Evolutionary conservation across 768 basidiomycete genomes (phyloP), one percentile per base, ranked within the genome.

Genomic region (Cystobasidium ongulense): DNA sequence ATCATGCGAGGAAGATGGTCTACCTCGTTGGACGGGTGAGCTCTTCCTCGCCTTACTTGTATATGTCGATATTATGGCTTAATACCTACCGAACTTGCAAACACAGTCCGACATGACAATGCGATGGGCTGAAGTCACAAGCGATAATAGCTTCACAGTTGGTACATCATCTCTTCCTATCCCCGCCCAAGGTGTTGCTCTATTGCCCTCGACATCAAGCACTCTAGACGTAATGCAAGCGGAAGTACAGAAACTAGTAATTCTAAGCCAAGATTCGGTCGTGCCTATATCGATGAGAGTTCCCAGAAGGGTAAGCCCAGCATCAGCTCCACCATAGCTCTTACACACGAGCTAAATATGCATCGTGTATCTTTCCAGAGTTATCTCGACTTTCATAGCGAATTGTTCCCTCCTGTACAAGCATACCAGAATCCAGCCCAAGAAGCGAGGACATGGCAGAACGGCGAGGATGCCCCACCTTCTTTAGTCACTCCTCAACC

Each of bases 311-410:
- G 57, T 54, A 54, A 23, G 53, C 8, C 18, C 8, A 41, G 7
- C 39, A 41, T 41, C 39, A n/a, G n/a, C n/a, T n/a, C n/a, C n/a
- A n/a, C n/a, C n/a, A n/a, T n/a, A n/a, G n/a, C n/a, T n/a, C n/a
- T n/a, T n/a, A n/a, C n/a, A n/a, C n/a, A n/a, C n/a, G n/a, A n/a
- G n/a, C n/a, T n/a, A n/a, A n/a, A n/a, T n/a, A n/a, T n/a, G n/a
- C n/a, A n/a, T 21, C n/a, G 10, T 7, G 10, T 8, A 4, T 4
- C 46, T 21, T 50, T 21, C 11, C 57, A 81, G 68, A 80, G 81
- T 61, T 77, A 81, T 57, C 77, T 83, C 50, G 82, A 83, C 73
- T 83, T 80, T 59, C 80, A 81, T 73, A 70, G 77, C 8, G 81
- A 82, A 36, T 71, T 82, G 33, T 82, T 77, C 62, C 82, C 82